Evolutionary conservation across 1,139 yeast genomes (phyloP).

Genomic region (Yamadazyma kanchanaburiensis): DNA sequence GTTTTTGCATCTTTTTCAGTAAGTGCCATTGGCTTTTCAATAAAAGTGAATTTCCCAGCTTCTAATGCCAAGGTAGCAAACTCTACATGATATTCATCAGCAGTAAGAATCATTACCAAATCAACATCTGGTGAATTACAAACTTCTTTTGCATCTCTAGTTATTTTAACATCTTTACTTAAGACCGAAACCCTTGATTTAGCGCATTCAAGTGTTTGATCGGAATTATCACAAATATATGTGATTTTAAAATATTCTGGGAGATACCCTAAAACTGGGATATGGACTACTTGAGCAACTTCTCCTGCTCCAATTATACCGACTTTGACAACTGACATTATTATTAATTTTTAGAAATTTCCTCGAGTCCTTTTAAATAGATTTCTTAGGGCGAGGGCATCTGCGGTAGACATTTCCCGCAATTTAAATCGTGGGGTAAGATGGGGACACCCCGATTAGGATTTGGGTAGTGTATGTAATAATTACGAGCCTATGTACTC

Average conservation of each 20-base stretch:
- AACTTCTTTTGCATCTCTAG: conserved; percentile 1
- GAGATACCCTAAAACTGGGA: conserved; percentile 2
- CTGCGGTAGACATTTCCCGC: no score
- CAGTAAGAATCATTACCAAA: conserved; percentile 2
- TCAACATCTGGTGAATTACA: conserved; percentile 1
- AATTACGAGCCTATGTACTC: no score
- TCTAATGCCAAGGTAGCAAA: conserved; percentile 1
- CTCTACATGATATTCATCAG: conserved; percentile 2
- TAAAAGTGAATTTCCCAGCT: conserved; percentile 1
- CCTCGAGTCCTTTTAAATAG: no score
- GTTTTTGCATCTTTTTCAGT: conserved; percentile 1
- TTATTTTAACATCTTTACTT: conserved; percentile 1
- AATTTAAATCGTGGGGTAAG: no score
- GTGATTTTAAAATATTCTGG: conserved; percentile 1
- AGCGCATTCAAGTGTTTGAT: conserved; percentile 1
- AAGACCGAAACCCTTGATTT: neutral
- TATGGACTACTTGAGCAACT: conserved; percentile 3
- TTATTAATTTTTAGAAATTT: no score
- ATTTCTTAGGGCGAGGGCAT: no score
- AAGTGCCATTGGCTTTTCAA: conserved; percentile 2
- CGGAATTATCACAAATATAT: conserved; percentile 2
- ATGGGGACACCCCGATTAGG: no score
- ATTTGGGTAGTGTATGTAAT: no score
- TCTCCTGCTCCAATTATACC: conserved; percentile 3
- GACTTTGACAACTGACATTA: conserved; percentile 1